These are phyloP conservation scores for Forsythia suspensa DNA, from an alignment of 257 asterid species.

Conservation along the genomic window DNA sequence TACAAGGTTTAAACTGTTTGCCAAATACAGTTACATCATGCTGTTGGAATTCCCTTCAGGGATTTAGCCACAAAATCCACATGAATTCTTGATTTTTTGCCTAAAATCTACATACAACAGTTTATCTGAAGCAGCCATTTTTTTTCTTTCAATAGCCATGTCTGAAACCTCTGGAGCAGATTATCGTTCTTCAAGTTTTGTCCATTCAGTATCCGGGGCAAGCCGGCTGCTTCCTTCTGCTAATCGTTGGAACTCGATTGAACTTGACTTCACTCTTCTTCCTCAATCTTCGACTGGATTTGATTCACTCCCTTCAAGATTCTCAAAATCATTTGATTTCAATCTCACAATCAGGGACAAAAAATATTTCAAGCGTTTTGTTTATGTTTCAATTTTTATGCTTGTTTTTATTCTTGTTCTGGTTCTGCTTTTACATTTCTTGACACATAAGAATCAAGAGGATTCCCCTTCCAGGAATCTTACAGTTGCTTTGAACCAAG, in stretches of 20 bases:
- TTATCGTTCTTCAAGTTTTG: slow-evolving; percentile 24
- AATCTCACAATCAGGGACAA: slow-evolving; percentile 36
- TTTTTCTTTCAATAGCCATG: slow-evolving; percentile 25
- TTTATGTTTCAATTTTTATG: slow-evolving; percentile 13
- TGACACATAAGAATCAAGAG: slow-evolving; percentile 31
- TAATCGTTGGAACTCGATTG: slow-evolving; percentile 44
- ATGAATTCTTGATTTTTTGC: neutral
- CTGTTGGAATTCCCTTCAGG: slow-evolving; percentile 3
- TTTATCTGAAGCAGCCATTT: neutral
- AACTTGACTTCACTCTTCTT: slow-evolving; percentile 42
- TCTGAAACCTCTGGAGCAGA: slow-evolving; percentile 27
- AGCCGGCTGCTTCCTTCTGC: slow-evolving; percentile 47
- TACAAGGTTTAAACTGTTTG: neutral
- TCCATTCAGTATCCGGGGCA: slow-evolving; percentile 33
- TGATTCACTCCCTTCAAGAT: slow-evolving; percentile 46
- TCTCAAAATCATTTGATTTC: slow-evolving; percentile 47
- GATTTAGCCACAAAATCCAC: neutral
- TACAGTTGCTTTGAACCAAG: slow-evolving; percentile 40
- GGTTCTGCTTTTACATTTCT: slow-evolving; percentile 31
- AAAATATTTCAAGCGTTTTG: slow-evolving; percentile 29
- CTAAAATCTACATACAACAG: neutral
- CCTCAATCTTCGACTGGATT: slow-evolving; percentile 29
- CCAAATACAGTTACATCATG: slow-evolving; percentile 21
- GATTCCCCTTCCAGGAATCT: slow-evolving; percentile 29
- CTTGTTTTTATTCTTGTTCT: slow-evolving; percentile 19